Conservation (phyloP, 2,329 filamentous ascomycete species). For the Stagonosporopsis cucurbitacearum region DNA sequence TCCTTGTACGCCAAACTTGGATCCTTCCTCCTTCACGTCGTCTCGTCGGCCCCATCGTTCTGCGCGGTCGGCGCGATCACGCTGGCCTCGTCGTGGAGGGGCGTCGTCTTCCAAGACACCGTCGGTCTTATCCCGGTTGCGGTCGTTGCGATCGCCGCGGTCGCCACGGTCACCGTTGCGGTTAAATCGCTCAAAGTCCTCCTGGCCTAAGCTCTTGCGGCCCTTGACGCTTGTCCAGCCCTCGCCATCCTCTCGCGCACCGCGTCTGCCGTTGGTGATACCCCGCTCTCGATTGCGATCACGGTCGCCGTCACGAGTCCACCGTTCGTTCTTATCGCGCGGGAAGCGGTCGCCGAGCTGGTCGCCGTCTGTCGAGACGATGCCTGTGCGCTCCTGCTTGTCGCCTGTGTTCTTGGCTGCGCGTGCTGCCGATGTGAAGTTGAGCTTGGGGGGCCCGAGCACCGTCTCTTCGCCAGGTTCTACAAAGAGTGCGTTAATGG, state of each 20-base stretch:
- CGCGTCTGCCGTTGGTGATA: conserved; percentile 48
- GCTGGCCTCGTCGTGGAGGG: conserved; percentile 65
- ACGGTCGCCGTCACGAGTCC: conserved; percentile 52
- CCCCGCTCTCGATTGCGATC: conserved; percentile 48
- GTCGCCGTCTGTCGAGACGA: conserved; percentile 50
- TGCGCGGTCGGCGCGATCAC: conserved; percentile 67
- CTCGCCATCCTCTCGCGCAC: conserved; percentile 64
- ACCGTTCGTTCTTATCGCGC: conserved; percentile 47
- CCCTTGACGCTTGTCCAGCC: conserved; percentile 78
- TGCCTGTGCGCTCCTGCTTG: conserved; percentile 44
- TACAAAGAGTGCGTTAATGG: conserved; percentile 50
- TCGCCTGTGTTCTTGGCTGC: conserved; percentile 52
- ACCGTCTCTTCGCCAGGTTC: conserved; percentile 77
- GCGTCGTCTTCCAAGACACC: conserved; percentile 52
- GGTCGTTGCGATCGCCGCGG: conserved; percentile 17
- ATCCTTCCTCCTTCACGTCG: conserved; percentile 58
- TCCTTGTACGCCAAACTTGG: conserved; percentile 49
- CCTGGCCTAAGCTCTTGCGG: conserved; percentile 74
- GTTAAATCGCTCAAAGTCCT: conserved; percentile 73
- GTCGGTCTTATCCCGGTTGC: conserved; percentile 60
- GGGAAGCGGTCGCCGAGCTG: conserved; percentile 43
- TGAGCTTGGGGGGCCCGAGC: conserved; percentile 81
- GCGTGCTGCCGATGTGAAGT: conserved; percentile 78
- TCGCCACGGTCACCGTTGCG: conserved; percentile 54
- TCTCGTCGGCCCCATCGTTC: conserved; percentile 73